phyloP scores from a whole-genome alignment of 176 grass and related monocot species.

The Puya raimondii region DNA sequence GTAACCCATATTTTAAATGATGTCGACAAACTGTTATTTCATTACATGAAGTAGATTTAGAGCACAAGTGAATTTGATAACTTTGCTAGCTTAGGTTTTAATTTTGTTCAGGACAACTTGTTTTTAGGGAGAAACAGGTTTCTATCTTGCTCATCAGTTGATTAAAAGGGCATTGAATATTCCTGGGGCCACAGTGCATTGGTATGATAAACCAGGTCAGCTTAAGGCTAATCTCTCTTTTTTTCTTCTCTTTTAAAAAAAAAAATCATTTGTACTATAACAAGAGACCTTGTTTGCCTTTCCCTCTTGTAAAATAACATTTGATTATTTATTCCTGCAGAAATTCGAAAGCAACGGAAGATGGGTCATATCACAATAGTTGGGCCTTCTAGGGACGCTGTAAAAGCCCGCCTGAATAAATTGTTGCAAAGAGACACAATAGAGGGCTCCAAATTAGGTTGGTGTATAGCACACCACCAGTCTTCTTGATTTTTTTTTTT shows the following conservation, averaged over 20 bases:
- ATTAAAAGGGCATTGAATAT: conserved; percentile 57
- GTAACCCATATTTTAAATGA: background rate
- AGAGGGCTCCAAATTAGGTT: conserved; percentile 16
- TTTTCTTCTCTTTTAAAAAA: conserved; percentile 1
- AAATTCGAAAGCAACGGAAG: conserved; percentile 79
- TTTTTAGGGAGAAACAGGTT: conserved; percentile 63
- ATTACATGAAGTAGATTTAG: background rate
- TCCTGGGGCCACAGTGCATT: conserved; percentile 76
- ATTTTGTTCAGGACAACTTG: conserved; percentile 12
- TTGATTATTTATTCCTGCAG: conserved; percentile 33
- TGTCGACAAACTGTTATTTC: background rate
- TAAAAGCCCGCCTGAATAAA: conserved; percentile 43
- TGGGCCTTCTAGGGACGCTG: conserved; percentile 51
- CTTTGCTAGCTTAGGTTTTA: conserved; percentile 4
- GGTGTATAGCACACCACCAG: conserved; percentile 1
- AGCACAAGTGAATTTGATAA: conserved; percentile 1
- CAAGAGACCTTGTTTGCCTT: conserved; percentile 19
- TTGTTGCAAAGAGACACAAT: conserved; percentile 48
- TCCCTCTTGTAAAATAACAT: conserved; percentile 11
- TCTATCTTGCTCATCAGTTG: conserved; percentile 47
- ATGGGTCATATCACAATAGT: conserved; percentile 97
- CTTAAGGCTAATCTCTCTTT: conserved; percentile 1
- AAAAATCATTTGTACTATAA: background rate
- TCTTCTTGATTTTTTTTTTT: background rate
- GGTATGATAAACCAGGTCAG: conserved; percentile 91